Base-by-base conservation (phyloP, 352 stramenopile genomes). In the Phytophthora pseudosyringae region DNA sequence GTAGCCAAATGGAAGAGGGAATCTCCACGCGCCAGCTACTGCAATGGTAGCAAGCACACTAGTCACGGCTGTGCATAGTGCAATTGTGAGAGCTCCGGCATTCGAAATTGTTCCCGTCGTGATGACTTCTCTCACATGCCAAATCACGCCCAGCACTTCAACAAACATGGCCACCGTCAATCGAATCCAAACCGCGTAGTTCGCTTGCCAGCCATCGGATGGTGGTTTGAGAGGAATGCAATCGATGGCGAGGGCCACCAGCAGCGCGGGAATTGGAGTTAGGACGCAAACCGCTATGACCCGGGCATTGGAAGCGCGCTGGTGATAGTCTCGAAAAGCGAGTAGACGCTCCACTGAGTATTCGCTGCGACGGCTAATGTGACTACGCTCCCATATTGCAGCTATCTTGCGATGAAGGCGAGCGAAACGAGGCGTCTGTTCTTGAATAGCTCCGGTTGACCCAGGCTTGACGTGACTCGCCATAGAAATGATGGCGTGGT, bases 201-300 rank as follows among this genome's bases (percentile, higher is more conserved):
- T 56, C 9, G 35, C 43, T 18, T 15, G 16, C 43, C 55, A 63
- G 3, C 44, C 33, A 13, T 55, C 46, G 0, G 55, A 44, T 6
- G 56, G 71, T 4, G 47, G 25, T 13, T 31, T 38, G 8, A 78
- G 50, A 1, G 71, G 71, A 2, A 79, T 66, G 12, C 46, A 61
- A 29, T 78, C 67, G 21, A 76, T 29, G 1, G 55, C 10, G 7
- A 71, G 21, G 0, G 53, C 26, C 1, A 70, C 12, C 11, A 62
- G 1, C 4, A 75, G 43, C 2, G 62, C 52, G 0, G 59, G 64
- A 3, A 77, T 16, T 1, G 64, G 65, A 0, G 54, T 46, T 10
- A 63, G 8, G 3, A 39, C 13, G 5, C 47, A 61, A 10, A 74
- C 39, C 15, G 32, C 5, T 2, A 63, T 32, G 8, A 63, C 33